Base-by-base conservation (phyloP, 1,284 basidiomycete species). In the Porodaedalea pini region DNA sequence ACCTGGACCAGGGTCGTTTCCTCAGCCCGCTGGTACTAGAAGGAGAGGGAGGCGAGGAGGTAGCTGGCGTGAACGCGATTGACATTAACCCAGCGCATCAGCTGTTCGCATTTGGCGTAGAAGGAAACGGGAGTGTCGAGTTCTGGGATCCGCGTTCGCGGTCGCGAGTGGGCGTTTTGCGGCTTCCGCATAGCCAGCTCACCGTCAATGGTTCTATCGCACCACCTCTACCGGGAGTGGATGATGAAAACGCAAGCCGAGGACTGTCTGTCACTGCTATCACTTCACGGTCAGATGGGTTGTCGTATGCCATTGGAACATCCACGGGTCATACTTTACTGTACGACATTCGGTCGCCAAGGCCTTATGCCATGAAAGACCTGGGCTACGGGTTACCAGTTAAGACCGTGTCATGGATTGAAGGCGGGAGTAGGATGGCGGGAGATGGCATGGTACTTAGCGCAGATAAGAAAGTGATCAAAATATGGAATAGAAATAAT, bases 41-140 rank as follows among this genome's bases (percentile, higher is more conserved):
- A 51, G 78, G 78, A 43, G 79, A 79, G 25, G 78, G 75, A n/a
- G 69, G 68, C 0, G 80, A 79, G 8, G 78, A 83, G 36, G 79
- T 90, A 10, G 75, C 79, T 1, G 96, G 96, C 31, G 91, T 97
- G 58, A 98, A 98, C 67, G 82, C 83, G 11, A 82, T 98, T 54
- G 94, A 99, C 70, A 83, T 99, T 65, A 98, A 99, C 69, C 87
- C 93, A 2, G 90, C 90, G 1, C 96, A 99, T 69, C 93, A 96
- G 17, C 78, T 99, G 0, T 82, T 94, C 65, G 85, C 86, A 15
- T 94, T 99, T 66, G 96, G 95, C 4, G 76, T 91, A 0, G 93
- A 96, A 60, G 87, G 83, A 3, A 82, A 81, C 59, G 91, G 93
- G 8, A 85, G 88, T 0, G 90, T 95, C 41, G 94, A 98, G 69